These are phyloP conservation scores for Starmerella bombi DNA, from an alignment of 805 yeast genomes.

Conservation along the genomic window DNA sequence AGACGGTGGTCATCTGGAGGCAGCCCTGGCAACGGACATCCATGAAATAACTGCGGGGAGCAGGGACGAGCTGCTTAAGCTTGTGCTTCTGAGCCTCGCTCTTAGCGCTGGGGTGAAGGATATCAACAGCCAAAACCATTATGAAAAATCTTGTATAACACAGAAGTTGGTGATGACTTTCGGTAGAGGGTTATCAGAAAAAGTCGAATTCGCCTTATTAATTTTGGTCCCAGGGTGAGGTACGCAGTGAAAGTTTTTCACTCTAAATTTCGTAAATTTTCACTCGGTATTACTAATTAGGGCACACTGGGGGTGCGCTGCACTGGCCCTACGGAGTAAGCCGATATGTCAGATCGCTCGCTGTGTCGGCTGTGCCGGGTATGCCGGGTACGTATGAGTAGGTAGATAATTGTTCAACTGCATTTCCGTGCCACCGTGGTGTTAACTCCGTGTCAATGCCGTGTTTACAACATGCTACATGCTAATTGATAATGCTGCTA, in stretches of 20 bases:
- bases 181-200: slow-evolving; percentile 5
- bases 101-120: slow-evolving; percentile 95
- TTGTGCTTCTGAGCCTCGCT: slow-evolving; percentile 95
- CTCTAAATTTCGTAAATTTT: background rate
- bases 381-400: too few species aligned
- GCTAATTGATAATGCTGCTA: too few species aligned
- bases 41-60: slow-evolving; percentile 99
- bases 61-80: slow-evolving; percentile 91
- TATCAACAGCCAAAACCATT: slow-evolving; percentile 95
- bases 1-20: slow-evolving; percentile 96
- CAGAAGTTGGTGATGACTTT: slow-evolving; percentile 3
- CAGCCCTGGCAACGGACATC: slow-evolving; percentile 99
- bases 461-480: too few species aligned
- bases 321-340: too few species aligned
- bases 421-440: too few species aligned
- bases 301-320: too few species aligned
- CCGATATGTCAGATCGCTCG: too few species aligned
- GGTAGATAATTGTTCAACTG: too few species aligned
- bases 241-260: slow-evolving; percentile 12
- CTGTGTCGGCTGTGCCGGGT: too few species aligned
- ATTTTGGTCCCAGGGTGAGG: slow-evolving; percentile 9
- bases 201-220: slow-evolving; percentile 10
- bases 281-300: background rate
- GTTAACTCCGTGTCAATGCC: too few species aligned
- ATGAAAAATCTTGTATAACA: slow-evolving; percentile 9